Conservation (phyloP, 2,329 filamentous ascomycete genomes). For the Epichloe sibirici region DNA sequence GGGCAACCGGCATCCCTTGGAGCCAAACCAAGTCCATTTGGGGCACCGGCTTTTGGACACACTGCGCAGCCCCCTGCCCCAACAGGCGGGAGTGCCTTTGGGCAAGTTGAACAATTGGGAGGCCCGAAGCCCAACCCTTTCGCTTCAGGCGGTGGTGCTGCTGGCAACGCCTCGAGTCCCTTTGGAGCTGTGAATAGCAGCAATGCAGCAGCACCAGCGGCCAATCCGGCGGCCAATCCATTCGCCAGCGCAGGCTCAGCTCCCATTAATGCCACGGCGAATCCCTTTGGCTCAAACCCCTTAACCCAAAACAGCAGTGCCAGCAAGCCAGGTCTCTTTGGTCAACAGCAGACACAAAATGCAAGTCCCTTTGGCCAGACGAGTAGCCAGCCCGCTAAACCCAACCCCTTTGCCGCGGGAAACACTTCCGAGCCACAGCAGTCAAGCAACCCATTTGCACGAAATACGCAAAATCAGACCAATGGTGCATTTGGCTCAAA, state of each 20-base stretch:
- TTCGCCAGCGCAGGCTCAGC: slow-evolving; percentile 12
- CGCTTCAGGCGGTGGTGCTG: slow-evolving; percentile 9
- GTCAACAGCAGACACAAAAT: slow-evolving; percentile 1
- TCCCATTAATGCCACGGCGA: slow-evolving; percentile 7
- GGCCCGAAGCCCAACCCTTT: slow-evolving; percentile 28
- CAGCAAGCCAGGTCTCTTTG: slow-evolving; percentile 11
- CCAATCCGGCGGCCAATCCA: slow-evolving; percentile 14
- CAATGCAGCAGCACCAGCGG: slow-evolving; percentile 8
- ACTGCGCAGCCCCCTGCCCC: slow-evolving; percentile 15
- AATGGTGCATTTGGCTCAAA: slow-evolving; percentile 13
- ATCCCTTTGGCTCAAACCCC: slow-evolving; percentile 16
- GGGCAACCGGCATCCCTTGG: slow-evolving; percentile 28
- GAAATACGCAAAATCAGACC: not conserved
- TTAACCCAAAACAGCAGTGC: not conserved
- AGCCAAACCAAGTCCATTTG: slow-evolving; percentile 23
- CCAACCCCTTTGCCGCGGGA: slow-evolving; percentile 16
- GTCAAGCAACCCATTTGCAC: slow-evolving; percentile 14
- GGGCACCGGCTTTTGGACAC: slow-evolving; percentile 22
- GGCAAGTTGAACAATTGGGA: slow-evolving; percentile 24
- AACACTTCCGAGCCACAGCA: slow-evolving; percentile 9
- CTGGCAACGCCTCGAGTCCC: slow-evolving; percentile 10
- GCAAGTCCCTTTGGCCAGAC: slow-evolving; percentile 14
- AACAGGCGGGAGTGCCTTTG: slow-evolving; percentile 13
- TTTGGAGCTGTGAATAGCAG: slow-evolving; percentile 14
- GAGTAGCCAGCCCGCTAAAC: slow-evolving; percentile 1